Evolutionary conservation across 306 rosid genomes (phyloP), one percentile per base, ranked within the genome.

Genomic region (Quercus ilex): DNA sequence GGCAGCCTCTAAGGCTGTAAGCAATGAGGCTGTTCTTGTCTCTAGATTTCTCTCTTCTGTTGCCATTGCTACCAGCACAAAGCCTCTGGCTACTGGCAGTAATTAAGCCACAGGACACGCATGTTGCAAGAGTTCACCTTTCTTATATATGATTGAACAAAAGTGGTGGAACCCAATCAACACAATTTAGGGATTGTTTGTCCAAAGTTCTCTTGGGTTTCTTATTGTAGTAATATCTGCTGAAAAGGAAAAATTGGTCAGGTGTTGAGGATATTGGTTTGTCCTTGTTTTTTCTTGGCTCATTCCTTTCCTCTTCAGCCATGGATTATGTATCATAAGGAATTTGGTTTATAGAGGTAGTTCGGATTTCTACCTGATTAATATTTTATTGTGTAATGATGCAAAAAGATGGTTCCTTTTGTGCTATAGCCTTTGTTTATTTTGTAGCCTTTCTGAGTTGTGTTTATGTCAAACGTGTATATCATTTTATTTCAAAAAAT

Each of bases 21-120:
- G 80, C 84, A 88, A 63, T 9, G 94, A 86, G 85, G 89, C 83
- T 0, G 79, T 78, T 75, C 89, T 88, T 64, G 86, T 88, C 71
- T 81, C 90, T 28, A 80, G 83, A 38, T 85, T 83, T 71, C 77
- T 26, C 18, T 83, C 88, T 31, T 87, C 92, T 14, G 85, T 78
- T 74, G 77, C 89, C 77, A 75, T 81, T 60, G 21, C 82, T 68
- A 53, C 84, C 7, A 69, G 80, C 78, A 55, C 82, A 73, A 83
- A 81, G 55, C 83, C 87, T 26, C 74, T 21, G 51, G 74, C 85
- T 49, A 55, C 84, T 35, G 49, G 83, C 3, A 79, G 81, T 21
- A 77, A 78, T 75, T 82, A 80, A 79, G 65, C 53, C 77, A 25
- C 11, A 18, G 57, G 56, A 78, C 52, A 78, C 25, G 64, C 63